These are phyloP conservation scores for Gynandropsis gynandra DNA, from an alignment of 345 rosid species.

Conservation along the genomic window DNA sequence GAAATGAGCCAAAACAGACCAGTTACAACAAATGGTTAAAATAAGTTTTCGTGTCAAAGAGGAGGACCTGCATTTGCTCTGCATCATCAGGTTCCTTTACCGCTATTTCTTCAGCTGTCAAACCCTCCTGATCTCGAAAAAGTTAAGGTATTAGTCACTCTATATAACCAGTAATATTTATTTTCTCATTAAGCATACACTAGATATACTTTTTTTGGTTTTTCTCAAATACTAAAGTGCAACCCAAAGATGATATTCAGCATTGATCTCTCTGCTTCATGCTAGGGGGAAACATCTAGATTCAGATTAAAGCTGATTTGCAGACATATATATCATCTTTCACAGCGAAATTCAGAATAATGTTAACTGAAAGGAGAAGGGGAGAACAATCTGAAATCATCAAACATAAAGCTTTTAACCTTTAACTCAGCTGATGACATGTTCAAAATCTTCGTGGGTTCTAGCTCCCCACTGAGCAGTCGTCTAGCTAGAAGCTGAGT, in stretches of 20 bases:
- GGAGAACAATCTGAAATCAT: slow-evolving; percentile 5
- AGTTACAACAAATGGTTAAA: background rate
- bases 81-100: slow-evolving; percentile 81
- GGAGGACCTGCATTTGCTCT: slow-evolving; percentile 70
- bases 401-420: slow-evolving; percentile 31
- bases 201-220: too few species aligned
- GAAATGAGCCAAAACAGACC: slow-evolving; percentile 12
- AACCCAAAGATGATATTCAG: too few species aligned
- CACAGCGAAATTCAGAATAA: background rate
- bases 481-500: slow-evolving; percentile 45
- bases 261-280: too few species aligned
- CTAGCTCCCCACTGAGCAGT: slow-evolving; percentile 54
- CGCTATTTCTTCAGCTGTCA: slow-evolving; percentile 75
- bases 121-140: slow-evolving; percentile 62
- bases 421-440: slow-evolving; percentile 91
- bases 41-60: background rate
- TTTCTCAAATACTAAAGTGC: too few species aligned
- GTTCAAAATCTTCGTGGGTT: slow-evolving; percentile 65
- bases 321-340: too few species aligned
- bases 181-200: too few species aligned
- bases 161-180: too few species aligned
- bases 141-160: slow-evolving; percentile 4
- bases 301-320: too few species aligned
- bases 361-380: background rate
- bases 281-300: too few species aligned